These are phyloP conservation scores for Ambrosia hybrid DNA, from an alignment of 140 eudicot genomes.

Conservation along the genomic window DNA sequence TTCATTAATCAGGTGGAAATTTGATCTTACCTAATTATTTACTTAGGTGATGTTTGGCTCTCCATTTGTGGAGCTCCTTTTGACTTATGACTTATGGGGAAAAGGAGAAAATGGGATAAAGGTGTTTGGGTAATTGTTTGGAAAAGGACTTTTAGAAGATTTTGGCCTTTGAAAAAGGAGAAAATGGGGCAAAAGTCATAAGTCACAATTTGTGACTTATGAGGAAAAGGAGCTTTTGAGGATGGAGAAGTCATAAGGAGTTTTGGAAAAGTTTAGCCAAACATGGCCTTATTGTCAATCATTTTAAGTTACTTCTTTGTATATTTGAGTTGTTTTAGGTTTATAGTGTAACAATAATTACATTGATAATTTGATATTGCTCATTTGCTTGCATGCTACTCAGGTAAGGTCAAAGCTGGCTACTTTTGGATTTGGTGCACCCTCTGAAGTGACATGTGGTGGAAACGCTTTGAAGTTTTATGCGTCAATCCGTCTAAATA, in stretches of 20 bases:
- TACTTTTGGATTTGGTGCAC: conserved; percentile 92
- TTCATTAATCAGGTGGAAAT: conserved; percentile 81
- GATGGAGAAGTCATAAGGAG: no score
- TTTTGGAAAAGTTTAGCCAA: no score
- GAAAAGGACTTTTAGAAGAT: no score
- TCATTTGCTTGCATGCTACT: conserved; percentile 15
- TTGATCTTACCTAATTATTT: neutral
- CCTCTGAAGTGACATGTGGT: conserved; percentile 97
- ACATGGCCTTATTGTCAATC: neutral
- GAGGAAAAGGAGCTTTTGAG: no score
- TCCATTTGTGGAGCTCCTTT: no score
- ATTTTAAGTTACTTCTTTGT: neutral
- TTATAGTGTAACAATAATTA: neutral
- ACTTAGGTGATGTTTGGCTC: no score
- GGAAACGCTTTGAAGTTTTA: conserved; percentile 97
- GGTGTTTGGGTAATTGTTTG: no score
- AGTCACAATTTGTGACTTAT: no score
- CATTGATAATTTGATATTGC: neutral
- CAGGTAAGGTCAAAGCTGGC: conserved; percentile 87
- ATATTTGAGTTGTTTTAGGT: conserved; percentile 1
- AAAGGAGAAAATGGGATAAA: no score
- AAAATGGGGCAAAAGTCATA: no score
- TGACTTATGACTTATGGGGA: no score
- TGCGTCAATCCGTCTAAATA: conserved; percentile 86
- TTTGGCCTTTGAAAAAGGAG: no score